Evolutionary conservation across 2,329 filamentous ascomycete genomes (phyloP), one percentile per base, ranked within the genome.

Genomic region (Orbilia quercus): DNA sequence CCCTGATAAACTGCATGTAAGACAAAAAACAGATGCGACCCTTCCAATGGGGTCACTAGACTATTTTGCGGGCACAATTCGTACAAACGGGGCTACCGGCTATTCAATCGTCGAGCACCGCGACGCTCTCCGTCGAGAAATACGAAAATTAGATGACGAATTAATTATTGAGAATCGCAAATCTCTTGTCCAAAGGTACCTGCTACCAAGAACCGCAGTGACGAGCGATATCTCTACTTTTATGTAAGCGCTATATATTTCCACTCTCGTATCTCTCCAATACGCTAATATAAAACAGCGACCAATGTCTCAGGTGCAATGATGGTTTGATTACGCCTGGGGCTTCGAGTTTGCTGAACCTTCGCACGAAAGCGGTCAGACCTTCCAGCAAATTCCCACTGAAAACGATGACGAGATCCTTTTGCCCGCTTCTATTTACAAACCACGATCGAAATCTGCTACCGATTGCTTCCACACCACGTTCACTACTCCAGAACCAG

Each of bases 111-210:
- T 72, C 14, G 45, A 59, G 31, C 54, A 50, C 12, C 59, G 59
- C 22, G 47, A 72, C 14, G 60, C 59, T 42, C 53, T 72, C 25
- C 59, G 45, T 25, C 36, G 31, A 28, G 59, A 72, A 9, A 50
- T 65, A 20, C 44, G 31, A 16, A 45, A 45, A 18, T 12, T 72
- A 16, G 67, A 65, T 20, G 67, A 72, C 6, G 67, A 72, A 20
- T 25, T 72, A 22, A 25, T 55, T 20, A 47, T 72, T 12, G 67
- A 65, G 18, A 53, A 23, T 20, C 51, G 67, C 14, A 72, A 60
- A 47, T 22, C 25, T 9, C 12, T 14, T 20, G 28, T 55, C 23
- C 11, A 14, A n/a, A 36, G 28, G 5, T 47, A 54, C 42, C 22
- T 20, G 9, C 25, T 25, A 23, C 7, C 28, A 18, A 16, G 23